phyloP scores from a whole-genome alignment of 345 rosid species.

The Euphorbia peplus region DNA sequence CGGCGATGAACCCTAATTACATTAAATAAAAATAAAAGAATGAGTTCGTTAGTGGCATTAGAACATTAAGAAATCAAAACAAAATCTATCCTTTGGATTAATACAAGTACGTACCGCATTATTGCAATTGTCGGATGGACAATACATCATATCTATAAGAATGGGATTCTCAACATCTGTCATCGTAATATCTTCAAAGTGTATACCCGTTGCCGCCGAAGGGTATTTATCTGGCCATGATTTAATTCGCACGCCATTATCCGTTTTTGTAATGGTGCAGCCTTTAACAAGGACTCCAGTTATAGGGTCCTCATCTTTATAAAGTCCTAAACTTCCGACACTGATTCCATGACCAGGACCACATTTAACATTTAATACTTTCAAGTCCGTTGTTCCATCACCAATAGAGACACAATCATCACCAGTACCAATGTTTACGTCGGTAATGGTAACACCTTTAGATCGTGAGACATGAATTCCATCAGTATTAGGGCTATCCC shows the following conservation, averaged over 20 bases:
- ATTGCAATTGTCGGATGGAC: not conserved
- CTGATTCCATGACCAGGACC: slow-evolving; percentile 1
- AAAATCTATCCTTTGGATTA: no score
- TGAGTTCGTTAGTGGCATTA: no score
- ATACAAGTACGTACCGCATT: not conserved
- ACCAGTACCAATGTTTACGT: not conserved
- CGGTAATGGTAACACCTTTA: not conserved
- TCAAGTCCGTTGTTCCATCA: not conserved
- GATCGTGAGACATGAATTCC: not conserved
- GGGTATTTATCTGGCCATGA: not conserved
- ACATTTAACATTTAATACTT: not conserved
- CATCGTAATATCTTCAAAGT: not conserved
- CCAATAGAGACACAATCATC: slow-evolving; percentile 4
- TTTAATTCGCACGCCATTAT: not conserved
- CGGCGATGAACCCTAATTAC: no score
- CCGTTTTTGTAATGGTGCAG: not conserved
- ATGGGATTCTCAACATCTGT: not conserved
- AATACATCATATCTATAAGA: not conserved
- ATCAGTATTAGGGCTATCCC: not conserved
- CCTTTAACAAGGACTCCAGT: not conserved
- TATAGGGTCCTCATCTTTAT: not conserved
- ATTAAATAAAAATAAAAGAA: not conserved
- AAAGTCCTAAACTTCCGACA: not conserved
- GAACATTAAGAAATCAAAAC: no score
- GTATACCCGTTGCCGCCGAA: not conserved